Evolutionary conservation across 23 red algal genomes (phyloP).

Genomic region (Gracilaria gracilis): DNA sequence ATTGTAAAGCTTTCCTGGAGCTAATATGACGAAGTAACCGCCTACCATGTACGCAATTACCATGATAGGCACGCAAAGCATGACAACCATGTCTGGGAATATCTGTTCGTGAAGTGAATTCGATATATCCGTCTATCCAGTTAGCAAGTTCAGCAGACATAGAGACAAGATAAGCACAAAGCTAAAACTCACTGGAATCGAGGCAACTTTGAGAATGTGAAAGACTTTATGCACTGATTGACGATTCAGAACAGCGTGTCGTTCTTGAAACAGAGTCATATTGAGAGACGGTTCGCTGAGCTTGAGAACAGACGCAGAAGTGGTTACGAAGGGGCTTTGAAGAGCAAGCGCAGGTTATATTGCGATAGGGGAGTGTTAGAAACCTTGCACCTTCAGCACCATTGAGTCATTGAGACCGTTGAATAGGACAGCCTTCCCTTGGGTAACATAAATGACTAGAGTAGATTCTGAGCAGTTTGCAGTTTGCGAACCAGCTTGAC

Average conservation of each 20-base stretch:
- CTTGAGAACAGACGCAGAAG: background rate
- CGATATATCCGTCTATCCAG: background rate
- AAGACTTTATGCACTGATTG: background rate
- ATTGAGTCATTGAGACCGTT: too few species aligned
- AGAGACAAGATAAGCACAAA: background rate
- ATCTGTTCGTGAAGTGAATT: background rate
- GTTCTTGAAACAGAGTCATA: background rate
- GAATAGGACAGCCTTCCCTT: too few species aligned
- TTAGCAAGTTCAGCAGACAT: background rate
- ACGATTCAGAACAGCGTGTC: slow-evolving; percentile 14
- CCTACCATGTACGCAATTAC: slow-evolving; percentile 60
- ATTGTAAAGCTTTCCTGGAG: slow-evolving; percentile 75
- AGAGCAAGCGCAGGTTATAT: too few species aligned
- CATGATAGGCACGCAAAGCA: slow-evolving; percentile 44
- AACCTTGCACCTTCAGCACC: too few species aligned
- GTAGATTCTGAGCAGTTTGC: too few species aligned
- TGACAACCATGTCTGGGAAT: slow-evolving; percentile 51
- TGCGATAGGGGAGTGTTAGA: too few species aligned
- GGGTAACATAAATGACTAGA: too few species aligned
- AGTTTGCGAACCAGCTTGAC: too few species aligned
- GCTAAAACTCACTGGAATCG: background rate
- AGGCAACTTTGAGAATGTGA: slow-evolving; percentile 18
- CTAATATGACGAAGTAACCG: slow-evolving; percentile 69
- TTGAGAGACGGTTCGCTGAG: background rate
- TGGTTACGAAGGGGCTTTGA: background rate